These are phyloP conservation scores for Camellia sinensis DNA, from an alignment of 148 eudicot species.

Conservation along the genomic window DNA sequence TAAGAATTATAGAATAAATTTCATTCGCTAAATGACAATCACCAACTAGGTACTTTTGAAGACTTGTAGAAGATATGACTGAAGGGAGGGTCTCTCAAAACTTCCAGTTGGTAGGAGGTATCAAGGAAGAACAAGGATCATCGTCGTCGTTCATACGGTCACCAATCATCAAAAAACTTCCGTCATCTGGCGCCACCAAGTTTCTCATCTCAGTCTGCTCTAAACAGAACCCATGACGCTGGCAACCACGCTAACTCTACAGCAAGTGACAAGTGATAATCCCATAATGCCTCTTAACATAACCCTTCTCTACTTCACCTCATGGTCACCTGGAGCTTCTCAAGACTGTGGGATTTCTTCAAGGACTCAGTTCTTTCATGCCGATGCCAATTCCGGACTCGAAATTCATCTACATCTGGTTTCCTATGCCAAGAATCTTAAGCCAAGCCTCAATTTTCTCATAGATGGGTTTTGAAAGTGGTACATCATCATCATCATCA, in stretches of 20 bases:
- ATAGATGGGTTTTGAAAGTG: slow-evolving; percentile 36
- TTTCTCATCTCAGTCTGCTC: slow-evolving; percentile 11
- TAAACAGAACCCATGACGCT: slow-evolving; percentile 31
- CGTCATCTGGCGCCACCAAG: slow-evolving; percentile 21
- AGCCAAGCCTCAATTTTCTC: slow-evolving; percentile 35
- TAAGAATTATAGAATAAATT: too few species aligned
- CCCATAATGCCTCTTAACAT: slow-evolving; percentile 13
- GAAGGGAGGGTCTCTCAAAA: slow-evolving; percentile 49
- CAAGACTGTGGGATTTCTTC: slow-evolving; percentile 12
- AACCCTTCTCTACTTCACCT: neutral
- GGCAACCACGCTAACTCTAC: slow-evolving; percentile 44
- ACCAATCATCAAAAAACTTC: slow-evolving; percentile 33
- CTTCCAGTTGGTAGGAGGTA: slow-evolving; percentile 55
- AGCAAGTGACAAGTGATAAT: slow-evolving; percentile 13
- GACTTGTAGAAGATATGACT: slow-evolving; percentile 54
- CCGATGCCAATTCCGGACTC: slow-evolving; percentile 16
- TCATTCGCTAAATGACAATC: too few species aligned
- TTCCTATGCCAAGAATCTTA: slow-evolving; percentile 25
- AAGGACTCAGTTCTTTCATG: slow-evolving; percentile 24
- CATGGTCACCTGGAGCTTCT: slow-evolving; percentile 30
- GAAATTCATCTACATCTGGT: slow-evolving; percentile 13
- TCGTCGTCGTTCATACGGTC: slow-evolving; percentile 14
- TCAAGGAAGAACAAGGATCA: slow-evolving; percentile 53
- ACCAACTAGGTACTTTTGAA: slow-evolving; percentile 58
- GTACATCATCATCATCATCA: slow-evolving; percentile 24